These are phyloP conservation scores for Fusarium poae DNA, from an alignment of 2,329 filamentous ascomycete genomes.

Conservation along the genomic window DNA sequence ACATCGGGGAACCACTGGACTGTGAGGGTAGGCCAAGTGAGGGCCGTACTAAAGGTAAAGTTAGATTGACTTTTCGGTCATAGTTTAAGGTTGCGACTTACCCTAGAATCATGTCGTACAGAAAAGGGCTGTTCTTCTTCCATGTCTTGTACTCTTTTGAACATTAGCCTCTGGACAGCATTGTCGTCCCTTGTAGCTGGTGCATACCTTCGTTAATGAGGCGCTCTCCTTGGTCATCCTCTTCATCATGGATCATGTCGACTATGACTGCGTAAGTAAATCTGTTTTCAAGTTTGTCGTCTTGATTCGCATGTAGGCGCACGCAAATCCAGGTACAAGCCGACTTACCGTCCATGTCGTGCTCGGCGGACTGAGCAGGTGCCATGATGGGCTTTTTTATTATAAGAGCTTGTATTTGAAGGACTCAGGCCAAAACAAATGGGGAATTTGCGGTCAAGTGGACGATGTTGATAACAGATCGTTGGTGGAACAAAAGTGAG, in stretches of 20 bases:
- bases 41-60: slow-evolving; percentile 71
- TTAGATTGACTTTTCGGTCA: slow-evolving; percentile 9
- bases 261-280: slow-evolving; percentile 45
- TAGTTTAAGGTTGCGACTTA: slow-evolving; percentile 50
- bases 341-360: slow-evolving; percentile 55
- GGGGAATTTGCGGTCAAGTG: background rate
- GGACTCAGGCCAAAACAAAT: background rate
- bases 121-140: slow-evolving; percentile 99
- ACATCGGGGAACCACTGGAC: slow-evolving; percentile 99
- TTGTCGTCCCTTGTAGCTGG: background rate
- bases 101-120: slow-evolving; percentile 97
- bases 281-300: background rate
- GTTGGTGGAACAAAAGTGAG: slow-evolving; percentile 28
- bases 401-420: background rate
- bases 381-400: slow-evolving; percentile 49
- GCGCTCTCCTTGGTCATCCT: slow-evolving; percentile 81
- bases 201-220: slow-evolving; percentile 88
- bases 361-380: slow-evolving; percentile 53
- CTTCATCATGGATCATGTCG: slow-evolving; percentile 71
- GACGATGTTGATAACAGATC: slow-evolving; percentile 5
- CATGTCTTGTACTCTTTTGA: slow-evolving; percentile 94
- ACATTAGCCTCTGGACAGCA: slow-evolving; percentile 31
- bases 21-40: slow-evolving; percentile 97
- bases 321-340: slow-evolving; percentile 22
- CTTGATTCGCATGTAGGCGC: slow-evolving; percentile 19